Percentiles rank a stretch among this genome's conserved stretches.
phyloP scores from a whole-genome alignment of 495 filamentous ascomycete genomes.

The Lasiosphaeria hispida region DNA sequence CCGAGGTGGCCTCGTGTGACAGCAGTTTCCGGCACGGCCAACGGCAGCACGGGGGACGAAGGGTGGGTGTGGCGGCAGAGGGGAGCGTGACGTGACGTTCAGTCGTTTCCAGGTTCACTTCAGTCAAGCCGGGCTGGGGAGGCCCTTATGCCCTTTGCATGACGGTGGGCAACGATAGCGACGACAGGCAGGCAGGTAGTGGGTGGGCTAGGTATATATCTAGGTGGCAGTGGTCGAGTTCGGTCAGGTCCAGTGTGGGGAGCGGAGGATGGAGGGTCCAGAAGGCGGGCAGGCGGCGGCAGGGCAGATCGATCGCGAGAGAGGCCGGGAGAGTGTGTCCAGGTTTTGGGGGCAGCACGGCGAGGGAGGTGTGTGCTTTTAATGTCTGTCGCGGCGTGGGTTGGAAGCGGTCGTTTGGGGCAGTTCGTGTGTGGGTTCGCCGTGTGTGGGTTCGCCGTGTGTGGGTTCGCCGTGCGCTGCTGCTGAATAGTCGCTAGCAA shows the following conservation, averaged over 20 bases:
- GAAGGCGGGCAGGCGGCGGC: background rate
- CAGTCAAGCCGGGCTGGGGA: slow-evolving; percentile 1
- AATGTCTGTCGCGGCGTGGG: slow-evolving; percentile 29
- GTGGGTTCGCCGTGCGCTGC: slow-evolving; percentile 14
- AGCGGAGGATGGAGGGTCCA: background rate
- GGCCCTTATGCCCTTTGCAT: slow-evolving; percentile 11
- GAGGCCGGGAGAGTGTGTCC: slow-evolving; percentile 22
- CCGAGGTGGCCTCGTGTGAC: slow-evolving; percentile 7
- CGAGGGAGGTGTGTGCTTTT: slow-evolving; percentile 31
- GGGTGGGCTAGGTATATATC: background rate
- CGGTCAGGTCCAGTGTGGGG: background rate
- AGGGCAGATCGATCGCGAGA: slow-evolving; percentile 5
- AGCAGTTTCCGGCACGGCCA: background rate
- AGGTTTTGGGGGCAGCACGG: slow-evolving; percentile 24
- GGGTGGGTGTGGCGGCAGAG: slow-evolving; percentile 1
- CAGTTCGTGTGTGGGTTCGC: background rate
- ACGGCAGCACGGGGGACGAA: slow-evolving; percentile 4
- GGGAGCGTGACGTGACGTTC: background rate
- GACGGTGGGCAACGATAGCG: background rate
- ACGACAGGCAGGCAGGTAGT: background rate
- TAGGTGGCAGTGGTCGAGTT: no score
- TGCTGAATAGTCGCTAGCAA: slow-evolving; percentile 8
- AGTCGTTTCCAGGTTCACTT: background rate
- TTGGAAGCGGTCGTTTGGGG: slow-evolving; percentile 19
- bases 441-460: no score